phyloP scores from a whole-genome alignment of 805 yeast genomes.

The Saturnispora sekii region DNA sequence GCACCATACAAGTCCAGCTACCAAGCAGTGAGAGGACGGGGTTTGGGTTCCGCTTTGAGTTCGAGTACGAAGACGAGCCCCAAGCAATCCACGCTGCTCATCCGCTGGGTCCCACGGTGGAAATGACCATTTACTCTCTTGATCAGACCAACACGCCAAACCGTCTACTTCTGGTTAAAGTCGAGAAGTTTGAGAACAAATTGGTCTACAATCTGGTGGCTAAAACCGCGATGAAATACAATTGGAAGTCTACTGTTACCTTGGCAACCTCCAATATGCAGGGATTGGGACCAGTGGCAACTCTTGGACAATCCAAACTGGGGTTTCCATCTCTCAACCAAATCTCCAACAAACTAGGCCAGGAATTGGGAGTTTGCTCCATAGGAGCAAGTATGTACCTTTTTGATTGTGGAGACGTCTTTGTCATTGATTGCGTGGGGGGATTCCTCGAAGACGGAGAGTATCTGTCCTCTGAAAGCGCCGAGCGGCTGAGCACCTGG shows the following conservation, averaged over 20 bases:
- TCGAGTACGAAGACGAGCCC: background rate
- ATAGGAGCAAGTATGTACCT: slow-evolving; percentile 1
- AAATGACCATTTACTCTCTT: no score
- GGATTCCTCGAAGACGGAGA: slow-evolving; percentile 4
- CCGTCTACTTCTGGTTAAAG: slow-evolving; percentile 10
- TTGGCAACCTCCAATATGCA: background rate
- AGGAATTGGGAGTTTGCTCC: slow-evolving; percentile 1
- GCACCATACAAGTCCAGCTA: background rate
- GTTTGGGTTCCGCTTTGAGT: background rate
- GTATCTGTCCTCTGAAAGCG: background rate
- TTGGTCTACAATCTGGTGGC: slow-evolving; percentile 20
- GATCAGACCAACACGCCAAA: no score
- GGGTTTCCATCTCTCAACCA: background rate
- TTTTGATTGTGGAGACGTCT: background rate
- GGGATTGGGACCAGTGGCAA: no score
- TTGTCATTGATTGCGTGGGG: background rate
- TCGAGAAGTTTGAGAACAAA: slow-evolving; percentile 19
- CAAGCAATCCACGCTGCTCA: background rate
- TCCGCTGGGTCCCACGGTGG: background rate
- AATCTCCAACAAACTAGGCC: background rate
- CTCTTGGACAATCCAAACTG: no score
- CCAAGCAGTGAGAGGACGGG: background rate
- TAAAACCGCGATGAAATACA: background rate
- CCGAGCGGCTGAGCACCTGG: no score
- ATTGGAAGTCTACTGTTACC: background rate